Evolutionary conservation across 75 land plant genomes (phyloP).

Genomic region (Larix kaempferi): DNA sequence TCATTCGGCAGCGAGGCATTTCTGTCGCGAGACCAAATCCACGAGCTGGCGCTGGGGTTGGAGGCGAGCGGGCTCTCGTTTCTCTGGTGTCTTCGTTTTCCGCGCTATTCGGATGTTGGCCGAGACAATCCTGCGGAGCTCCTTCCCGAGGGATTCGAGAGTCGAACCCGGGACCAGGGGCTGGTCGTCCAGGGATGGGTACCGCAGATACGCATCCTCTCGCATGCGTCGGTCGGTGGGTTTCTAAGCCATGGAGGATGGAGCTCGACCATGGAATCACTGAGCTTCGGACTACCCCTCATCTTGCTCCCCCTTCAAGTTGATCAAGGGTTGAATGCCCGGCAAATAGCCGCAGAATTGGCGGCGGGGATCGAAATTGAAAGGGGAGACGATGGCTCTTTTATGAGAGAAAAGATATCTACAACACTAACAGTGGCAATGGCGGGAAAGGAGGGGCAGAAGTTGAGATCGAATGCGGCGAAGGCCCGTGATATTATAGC

Average conservation of each 20-base stretch:
- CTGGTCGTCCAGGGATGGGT: constrained; percentile 15
- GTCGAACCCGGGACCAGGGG: background rate
- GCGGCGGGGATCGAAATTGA: constrained; percentile 21
- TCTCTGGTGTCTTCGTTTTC: background rate
- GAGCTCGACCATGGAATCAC: constrained; percentile 9
- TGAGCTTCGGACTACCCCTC: constrained; percentile 17
- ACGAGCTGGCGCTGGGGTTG: constrained; percentile 14
- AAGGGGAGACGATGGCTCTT: background rate
- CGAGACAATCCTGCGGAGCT: background rate
- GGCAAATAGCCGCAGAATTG: constrained; percentile 14
- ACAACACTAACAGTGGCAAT: constrained; percentile 9
- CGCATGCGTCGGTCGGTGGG: constrained; percentile 3
- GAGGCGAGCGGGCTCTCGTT: constrained; percentile 1
- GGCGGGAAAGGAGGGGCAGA: constrained; percentile 4
- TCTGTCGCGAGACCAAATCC: constrained; percentile 9
- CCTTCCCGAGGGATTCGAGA: constrained; percentile 8
- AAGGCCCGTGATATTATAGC: too few species aligned
- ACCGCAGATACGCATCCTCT: constrained; percentile 14
- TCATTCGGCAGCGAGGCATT: constrained; percentile 20
- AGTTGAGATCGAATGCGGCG: background rate
- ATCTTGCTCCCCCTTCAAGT: constrained; percentile 14
- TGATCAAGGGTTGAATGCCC: constrained; percentile 21
- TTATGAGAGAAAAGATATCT: constrained; percentile 12
- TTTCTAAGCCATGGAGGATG: constrained; percentile 16
- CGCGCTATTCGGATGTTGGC: too few species aligned